Evolutionary conservation across 179 eudicot genomes (phyloP).

Genomic region (Pouteria campechiana): DNA sequence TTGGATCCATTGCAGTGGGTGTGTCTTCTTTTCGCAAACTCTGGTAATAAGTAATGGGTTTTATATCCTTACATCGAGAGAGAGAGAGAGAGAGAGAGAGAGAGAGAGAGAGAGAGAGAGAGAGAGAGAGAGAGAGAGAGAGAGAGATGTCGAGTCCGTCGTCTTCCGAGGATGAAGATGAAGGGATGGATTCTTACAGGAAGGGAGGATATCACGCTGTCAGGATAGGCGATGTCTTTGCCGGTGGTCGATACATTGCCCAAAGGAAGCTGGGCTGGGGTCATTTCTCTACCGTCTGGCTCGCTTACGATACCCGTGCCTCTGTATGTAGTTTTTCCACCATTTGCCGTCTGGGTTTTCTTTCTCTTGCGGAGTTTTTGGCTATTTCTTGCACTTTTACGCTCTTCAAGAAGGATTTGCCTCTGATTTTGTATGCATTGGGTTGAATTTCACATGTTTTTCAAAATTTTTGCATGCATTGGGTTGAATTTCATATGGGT

Average conservation of each 20-base stretch:
- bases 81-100: not conserved
- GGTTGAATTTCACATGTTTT: too few species aligned
- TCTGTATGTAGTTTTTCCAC: conserved; percentile 37
- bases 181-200: conserved; percentile 64
- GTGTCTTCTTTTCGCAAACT: too few species aligned
- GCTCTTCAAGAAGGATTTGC: too few species aligned
- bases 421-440: too few species aligned
- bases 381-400: not conserved
- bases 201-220: conserved; percentile 97
- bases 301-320: conserved; percentile 63
- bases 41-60: too few species aligned
- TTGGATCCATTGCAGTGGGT: too few species aligned
- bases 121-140: not conserved
- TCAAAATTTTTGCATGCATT: too few species aligned
- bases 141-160: conserved; percentile 67
- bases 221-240: conserved; percentile 67
- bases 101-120: not conserved
- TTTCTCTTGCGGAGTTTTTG: not conserved
- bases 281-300: conserved; percentile 95
- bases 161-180: conserved; percentile 77
- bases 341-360: not conserved
- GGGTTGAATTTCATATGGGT: too few species aligned
- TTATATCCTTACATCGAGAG: not conserved
- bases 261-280: conserved; percentile 97
- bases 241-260: conserved; percentile 74